Percentiles rank a stretch among this genome's conserved stretches.
Conservation (phyloP, 225 moss, liverwort and hornwort species). For the Pleurozium schreberi region DNA sequence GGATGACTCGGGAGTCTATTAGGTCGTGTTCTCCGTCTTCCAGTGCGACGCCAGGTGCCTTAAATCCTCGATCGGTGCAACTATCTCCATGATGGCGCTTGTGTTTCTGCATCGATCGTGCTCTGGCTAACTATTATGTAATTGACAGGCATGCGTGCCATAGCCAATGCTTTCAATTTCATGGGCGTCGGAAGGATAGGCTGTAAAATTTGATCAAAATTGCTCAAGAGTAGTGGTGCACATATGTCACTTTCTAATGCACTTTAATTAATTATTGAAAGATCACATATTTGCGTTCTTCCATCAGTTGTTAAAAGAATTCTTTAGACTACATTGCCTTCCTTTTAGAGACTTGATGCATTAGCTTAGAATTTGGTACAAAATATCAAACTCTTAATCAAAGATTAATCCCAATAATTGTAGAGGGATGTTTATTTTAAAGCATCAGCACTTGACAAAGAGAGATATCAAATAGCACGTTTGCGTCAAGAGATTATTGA, state of each 20-base stretch:
- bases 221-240: background rate
- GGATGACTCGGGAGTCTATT: background rate
- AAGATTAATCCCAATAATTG: background rate
- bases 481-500: background rate
- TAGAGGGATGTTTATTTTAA: background rate
- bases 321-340: background rate
- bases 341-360: background rate
- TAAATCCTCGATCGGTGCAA: background rate
- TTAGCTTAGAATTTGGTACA: background rate
- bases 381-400: too few species aligned
- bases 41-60: background rate
- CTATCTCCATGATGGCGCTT: background rate
- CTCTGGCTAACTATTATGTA: background rate
- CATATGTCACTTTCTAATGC: background rate
- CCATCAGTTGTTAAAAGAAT: background rate
- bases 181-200: too few species aligned
- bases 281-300: background rate
- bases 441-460: background rate
- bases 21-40: background rate
- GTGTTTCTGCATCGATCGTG: background rate
- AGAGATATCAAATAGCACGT: background rate
- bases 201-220: background rate
- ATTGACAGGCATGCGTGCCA: conserved; percentile 2
- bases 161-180: too few species aligned
- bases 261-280: background rate